phyloP scores from a whole-genome alignment of 345 rosid genomes.

The Murraya koenigii region DNA sequence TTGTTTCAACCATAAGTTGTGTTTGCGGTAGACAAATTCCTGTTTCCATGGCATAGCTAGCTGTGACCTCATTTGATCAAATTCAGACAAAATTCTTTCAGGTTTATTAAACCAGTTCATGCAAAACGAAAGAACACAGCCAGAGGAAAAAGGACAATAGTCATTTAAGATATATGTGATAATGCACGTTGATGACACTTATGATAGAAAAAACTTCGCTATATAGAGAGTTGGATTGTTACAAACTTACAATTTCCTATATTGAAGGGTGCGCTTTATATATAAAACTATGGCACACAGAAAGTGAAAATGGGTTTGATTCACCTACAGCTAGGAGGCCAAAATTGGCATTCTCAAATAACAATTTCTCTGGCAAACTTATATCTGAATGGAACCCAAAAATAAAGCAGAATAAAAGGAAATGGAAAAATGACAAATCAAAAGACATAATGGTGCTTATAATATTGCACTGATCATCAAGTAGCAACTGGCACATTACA shows the following conservation, averaged over 20 bases:
- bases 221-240: background rate
- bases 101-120: too few relatives aligned
- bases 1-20: background rate
- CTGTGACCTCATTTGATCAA: too few relatives aligned
- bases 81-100: too few relatives aligned
- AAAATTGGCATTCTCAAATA: conserved; percentile 19
- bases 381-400: background rate
- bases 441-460: conserved; percentile 15
- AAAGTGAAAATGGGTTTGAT: background rate
- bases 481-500: conserved; percentile 36
- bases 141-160: background rate
- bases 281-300: background rate
- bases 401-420: conserved; percentile 8
- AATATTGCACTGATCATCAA: conserved; percentile 21
- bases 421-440: background rate
- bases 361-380: conserved; percentile 16
- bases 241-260: background rate
- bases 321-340: conserved; percentile 12
- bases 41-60: too few relatives aligned
- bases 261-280: background rate
- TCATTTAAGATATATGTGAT: background rate
- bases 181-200: background rate
- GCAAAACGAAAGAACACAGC: too few relatives aligned
- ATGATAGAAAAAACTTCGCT: background rate
- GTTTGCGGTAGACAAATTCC: too few relatives aligned